These are phyloP conservation scores for Funneliformis geosporum DNA, from an alignment of 192 early-diverging fungal species.

Conservation along the genomic window DNA sequence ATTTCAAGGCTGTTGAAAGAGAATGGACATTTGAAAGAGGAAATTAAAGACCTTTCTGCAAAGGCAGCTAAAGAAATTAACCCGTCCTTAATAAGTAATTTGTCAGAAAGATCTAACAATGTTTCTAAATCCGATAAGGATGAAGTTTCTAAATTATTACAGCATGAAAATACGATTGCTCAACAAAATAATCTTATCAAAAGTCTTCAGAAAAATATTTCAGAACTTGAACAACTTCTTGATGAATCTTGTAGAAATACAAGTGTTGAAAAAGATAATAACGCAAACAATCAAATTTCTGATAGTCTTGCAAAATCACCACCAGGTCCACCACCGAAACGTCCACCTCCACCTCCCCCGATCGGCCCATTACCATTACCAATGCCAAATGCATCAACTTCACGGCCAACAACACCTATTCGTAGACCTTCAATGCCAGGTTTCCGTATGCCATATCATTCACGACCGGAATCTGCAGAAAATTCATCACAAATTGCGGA, in stretches of 20 bases:
- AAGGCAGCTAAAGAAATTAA: not conserved
- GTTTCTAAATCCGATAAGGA: not conserved
- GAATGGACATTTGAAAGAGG: conserved; percentile 7
- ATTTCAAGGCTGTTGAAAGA: not conserved
- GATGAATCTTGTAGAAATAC: not conserved
- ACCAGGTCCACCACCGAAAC: conserved; percentile 21
- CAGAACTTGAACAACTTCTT: not conserved
- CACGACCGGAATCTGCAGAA: not conserved
- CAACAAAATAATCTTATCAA: conserved; percentile 21
- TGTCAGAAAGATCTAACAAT: not conserved
- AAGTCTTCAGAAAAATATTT: conserved; percentile 9
- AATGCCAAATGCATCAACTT: too few relatives aligned
- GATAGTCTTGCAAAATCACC: not conserved
- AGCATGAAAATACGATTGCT: conserved; percentile 6
- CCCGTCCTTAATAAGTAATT: not conserved
- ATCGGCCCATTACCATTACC: not conserved
- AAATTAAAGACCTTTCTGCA: not conserved
- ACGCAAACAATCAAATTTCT: not conserved
- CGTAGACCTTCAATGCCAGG: too few relatives aligned
- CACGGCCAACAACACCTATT: too few relatives aligned
- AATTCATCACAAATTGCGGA: not conserved
- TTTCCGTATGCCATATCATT: too few relatives aligned
- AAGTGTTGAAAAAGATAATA: not conserved
- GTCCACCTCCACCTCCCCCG: not conserved
- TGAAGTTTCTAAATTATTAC: not conserved